Evolutionary conservation across 1,284 basidiomycete genomes (phyloP).

Genomic region (Rhodotorula sp.): DNA sequence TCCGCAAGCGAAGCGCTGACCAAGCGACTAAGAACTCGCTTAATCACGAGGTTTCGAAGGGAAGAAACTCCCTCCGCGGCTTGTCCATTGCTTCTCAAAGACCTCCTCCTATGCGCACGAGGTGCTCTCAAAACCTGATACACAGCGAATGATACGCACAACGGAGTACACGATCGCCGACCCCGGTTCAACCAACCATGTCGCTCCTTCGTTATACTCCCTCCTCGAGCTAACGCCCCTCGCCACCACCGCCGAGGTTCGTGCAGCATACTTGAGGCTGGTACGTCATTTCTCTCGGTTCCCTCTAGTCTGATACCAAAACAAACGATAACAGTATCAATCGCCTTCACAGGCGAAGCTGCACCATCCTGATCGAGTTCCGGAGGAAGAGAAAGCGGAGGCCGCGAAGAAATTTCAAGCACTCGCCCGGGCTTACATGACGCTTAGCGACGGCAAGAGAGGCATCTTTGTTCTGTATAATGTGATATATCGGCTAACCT

Average conservation of each 20-base stretch:
- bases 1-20: too few species aligned
- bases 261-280: conserved; percentile 1
- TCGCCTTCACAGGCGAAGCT: conserved; percentile 20
- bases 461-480: too few species aligned
- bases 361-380: conserved; percentile 10
- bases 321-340: too few species aligned
- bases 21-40: too few species aligned
- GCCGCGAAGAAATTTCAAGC: conserved; percentile 1
- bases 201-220: not conserved
- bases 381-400: not conserved
- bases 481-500: not conserved
- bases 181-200: not conserved
- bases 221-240: not conserved
- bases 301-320: too few species aligned
- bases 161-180: too few species aligned
- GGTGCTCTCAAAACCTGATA: not conserved
- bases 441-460: not conserved
- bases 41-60: not conserved
- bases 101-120: not conserved
- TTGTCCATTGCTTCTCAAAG: not conserved
- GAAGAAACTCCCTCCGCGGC: not conserved
- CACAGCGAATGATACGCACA: too few species aligned
- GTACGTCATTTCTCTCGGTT: not conserved
- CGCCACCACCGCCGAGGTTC: conserved; percentile 10
- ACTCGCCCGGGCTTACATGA: not conserved